phyloP scores from a whole-genome alignment of 768 basidiomycete genomes.

The Coprinopsis cinerea region DNA sequence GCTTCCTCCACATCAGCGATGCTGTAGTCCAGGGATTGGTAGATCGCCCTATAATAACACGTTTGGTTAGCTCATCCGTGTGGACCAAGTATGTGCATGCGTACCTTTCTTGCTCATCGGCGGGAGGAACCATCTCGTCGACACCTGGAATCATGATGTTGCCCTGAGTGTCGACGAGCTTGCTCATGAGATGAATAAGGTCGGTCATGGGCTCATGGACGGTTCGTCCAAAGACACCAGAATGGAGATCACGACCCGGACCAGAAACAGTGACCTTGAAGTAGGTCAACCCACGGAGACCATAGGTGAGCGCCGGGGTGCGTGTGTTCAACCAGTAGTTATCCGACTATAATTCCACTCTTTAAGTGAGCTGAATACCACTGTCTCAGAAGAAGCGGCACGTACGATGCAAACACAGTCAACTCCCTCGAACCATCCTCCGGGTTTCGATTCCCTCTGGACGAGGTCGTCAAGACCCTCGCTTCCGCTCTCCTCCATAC shows the following conservation, averaged over 20 bases:
- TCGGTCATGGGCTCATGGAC: constrained; percentile 95
- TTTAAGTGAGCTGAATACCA: neutral
- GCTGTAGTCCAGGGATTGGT: constrained; percentile 68
- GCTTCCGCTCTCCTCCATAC: constrained; percentile 94
- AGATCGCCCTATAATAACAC: constrained; percentile 47
- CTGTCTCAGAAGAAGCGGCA: constrained; percentile 11
- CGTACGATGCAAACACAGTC: constrained; percentile 91
- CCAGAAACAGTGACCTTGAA: constrained; percentile 80
- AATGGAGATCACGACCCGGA: constrained; percentile 84
- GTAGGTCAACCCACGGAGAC: constrained; percentile 84
- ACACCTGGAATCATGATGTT: constrained; percentile 86
- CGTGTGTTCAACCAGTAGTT: constrained; percentile 92
- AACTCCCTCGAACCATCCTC: constrained; percentile 80
- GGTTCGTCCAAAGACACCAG: constrained; percentile 77
- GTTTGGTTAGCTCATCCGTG: neutral
- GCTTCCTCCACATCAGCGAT: constrained; percentile 68
- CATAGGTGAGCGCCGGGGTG: constrained; percentile 79
- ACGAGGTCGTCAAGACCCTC: constrained; percentile 90
- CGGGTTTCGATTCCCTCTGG: constrained; percentile 59
- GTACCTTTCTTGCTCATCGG: constrained; percentile 69
- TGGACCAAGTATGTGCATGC: constrained; percentile 1
- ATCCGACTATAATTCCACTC: constrained; percentile 51
- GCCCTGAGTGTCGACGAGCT: constrained; percentile 74
- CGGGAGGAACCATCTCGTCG: constrained; percentile 72
- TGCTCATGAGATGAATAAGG: constrained; percentile 76